A percentile compares a stretch with the other conserved stretches of the same genome.
These are phyloP conservation scores for Didymella pinodella DNA, from an alignment of 2,329 filamentous ascomycete genomes.

Conservation along the genomic window DNA sequence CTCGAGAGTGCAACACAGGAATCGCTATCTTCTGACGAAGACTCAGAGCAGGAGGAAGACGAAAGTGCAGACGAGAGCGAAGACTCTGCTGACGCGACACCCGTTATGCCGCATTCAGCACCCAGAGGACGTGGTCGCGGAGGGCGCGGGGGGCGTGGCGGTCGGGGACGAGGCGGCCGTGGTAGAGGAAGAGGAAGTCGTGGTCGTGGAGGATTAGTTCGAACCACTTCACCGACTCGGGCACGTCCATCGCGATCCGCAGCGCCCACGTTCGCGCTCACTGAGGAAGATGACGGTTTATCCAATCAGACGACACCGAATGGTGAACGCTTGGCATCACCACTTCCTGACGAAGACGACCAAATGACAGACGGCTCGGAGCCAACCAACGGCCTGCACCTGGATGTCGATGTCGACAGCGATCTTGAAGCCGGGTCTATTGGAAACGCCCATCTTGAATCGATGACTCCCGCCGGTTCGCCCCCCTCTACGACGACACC, in stretches of 20 bases:
- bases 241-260: conserved; percentile 45
- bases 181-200: conserved; percentile 44
- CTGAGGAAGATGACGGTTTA: conserved; percentile 46
- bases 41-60: conserved; percentile 30
- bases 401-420: conserved; percentile 28
- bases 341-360: conserved; percentile 31
- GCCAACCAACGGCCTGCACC: conserved; percentile 13
- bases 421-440: conserved; percentile 27
- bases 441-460: conserved; percentile 22
- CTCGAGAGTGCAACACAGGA: conserved; percentile 25
- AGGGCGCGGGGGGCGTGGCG: conserved; percentile 40
- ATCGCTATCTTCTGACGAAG: conserved; percentile 29
- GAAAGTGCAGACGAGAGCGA: conserved; percentile 34
- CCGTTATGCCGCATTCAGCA: conserved; percentile 29
- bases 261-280: conserved; percentile 44
- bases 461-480: conserved; percentile 26
- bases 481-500: conserved; percentile 24
- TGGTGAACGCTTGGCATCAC: conserved; percentile 26
- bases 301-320: conserved; percentile 47
- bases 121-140: conserved; percentile 37
- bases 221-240: conserved; percentile 38
- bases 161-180: conserved; percentile 39
- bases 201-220: conserved; percentile 33
- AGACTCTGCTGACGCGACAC: conserved; percentile 38
- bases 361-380: conserved; percentile 26